Base-by-base conservation (phyloP, 2,329 filamentous ascomycete genomes). In the Paradendryphiella salina region DNA sequence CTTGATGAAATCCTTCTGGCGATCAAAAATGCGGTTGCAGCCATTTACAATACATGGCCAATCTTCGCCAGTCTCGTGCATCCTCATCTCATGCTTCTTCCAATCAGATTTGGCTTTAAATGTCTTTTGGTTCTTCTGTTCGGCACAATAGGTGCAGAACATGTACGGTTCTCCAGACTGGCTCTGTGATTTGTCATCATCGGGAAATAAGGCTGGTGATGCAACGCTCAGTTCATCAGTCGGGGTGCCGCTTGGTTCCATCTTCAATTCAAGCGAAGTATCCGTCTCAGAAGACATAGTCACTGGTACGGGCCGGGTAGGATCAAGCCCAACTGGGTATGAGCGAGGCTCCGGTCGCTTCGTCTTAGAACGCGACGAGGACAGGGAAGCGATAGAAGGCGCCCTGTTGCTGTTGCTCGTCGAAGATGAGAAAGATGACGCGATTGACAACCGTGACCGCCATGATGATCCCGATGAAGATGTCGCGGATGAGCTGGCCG, bases 41-140 rank as follows among this genome's bases (percentile, higher is more conserved):
- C 67, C 69, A 37, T 63, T 58, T 9, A 70, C 66, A 2, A 69
- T 60, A 36, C 71, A 73, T 0, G 63, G 66, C 71, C 71, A 73
- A 34, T 72, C 67, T 46, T 73, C 66, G 6, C 69, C 69, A n/a
- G 70, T 72, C 53, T 73, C 70, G 38, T 73, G 71, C 65, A 72
- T 70, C 29, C 68, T 63, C 61, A 69, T 71, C 43, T 73, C 71
- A 18, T 73, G 71, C 45, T 72, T 72, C 50, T 73, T 73, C 71
- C 71, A 73, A 39, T 73, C 71, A 1, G 70, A 73, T 43, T 73
- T 73, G 7, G 69, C 70, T 40, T 71, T 70, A 61, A 72, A 73
- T 0, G 69, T 72, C 46, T 72, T 73, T 28, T 66, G 44, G 11
- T 56, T 62, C 43, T 71, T 70, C 14, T 63, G 57, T 35, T 73